Evolutionary conservation across 805 yeast genomes (phyloP), one percentile per base, ranked within the genome.

Genomic region (Teunomyces pallodes): DNA sequence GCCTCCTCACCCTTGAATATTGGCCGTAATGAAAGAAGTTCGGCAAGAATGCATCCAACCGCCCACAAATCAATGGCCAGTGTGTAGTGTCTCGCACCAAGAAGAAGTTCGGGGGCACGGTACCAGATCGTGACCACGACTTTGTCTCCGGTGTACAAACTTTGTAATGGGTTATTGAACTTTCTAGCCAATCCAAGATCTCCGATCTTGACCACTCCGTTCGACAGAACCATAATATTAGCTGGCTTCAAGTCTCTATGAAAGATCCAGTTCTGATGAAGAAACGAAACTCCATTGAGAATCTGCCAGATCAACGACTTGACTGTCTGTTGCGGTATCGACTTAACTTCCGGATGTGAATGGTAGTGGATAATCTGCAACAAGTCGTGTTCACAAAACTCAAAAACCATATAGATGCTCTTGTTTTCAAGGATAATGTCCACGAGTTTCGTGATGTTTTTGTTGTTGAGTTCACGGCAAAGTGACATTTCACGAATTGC

Each of bases 161-260:
- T 83, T 60, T 91, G 97, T 36, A 91, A 66, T 29, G 95, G 92
- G 58, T 90, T 87, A 54, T 85, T 86, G 69, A 90, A 91, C 58
- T 87, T 82, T 50, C 98, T 76, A 0, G 97, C 97, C 31, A 91
- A 72, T 1, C 98, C 98, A 56, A 91, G 75, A 69, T 92, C 99
- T 17, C 98, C 99, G 51, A 92, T 91, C 65, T 94, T 94, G 14
- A 92, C 94, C n/a, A 83, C 82, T 0, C 99, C 99, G 49, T 80
- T 82, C 7, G 84, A 77, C 0, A 96, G 83, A 0, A 92, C 96
- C 98, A 92, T 94, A 54, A 94, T 92, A 67, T 92, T 92, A 2
- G 99, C 99, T 1, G 99, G 99, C 60, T 94, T 94, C 54, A 94
- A 76, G 67, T 94, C 99, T 52, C 99, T 77, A 67, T 94, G 99